Percentiles rank a stretch among this genome's conserved stretches.
Evolutionary conservation across 108 stramenopile genomes (phyloP).

Genomic region (Skeletonema costatum): DNA sequence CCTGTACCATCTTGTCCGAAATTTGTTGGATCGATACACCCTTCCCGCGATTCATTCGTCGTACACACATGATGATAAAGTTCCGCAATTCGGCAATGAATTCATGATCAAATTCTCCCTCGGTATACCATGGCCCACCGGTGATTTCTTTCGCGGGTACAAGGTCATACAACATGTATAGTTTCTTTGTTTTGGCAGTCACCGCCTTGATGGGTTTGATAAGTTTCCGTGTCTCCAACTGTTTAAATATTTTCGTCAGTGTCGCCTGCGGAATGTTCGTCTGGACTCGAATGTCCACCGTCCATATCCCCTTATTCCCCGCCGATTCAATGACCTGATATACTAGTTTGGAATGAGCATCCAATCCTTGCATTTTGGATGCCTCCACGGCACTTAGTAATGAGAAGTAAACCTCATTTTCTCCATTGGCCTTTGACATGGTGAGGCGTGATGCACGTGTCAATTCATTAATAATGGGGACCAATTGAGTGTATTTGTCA

Average conservation of each 20-base stretch:
- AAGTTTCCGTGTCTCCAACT: conserved; percentile 83
- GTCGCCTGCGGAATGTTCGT: conserved; percentile 92
- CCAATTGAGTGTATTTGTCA: conserved; percentile 54
- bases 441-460: conserved; percentile 61
- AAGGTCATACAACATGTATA: conserved; percentile 96
- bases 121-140: conserved; percentile 97
- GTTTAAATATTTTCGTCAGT: conserved; percentile 94
- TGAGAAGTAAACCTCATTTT: conserved; percentile 70
- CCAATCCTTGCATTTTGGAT: conserved; percentile 78
- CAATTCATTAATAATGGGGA: conserved; percentile 79
- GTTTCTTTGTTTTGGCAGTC: conserved; percentile 94
- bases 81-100: conserved; percentile 92
- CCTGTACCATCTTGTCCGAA: conserved; percentile 70
- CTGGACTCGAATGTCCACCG: conserved; percentile 89
- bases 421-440: conserved; percentile 65
- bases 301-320: conserved; percentile 97
- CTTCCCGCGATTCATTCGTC: conserved; percentile 61
- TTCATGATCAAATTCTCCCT: conserved; percentile 97
- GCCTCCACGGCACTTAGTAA: conserved; percentile 70
- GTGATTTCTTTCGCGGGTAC: conserved; percentile 95
- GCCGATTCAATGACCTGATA: conserved; percentile 93
- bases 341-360: conserved; percentile 80
- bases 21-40: conserved; percentile 76
- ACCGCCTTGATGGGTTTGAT: conserved; percentile 97
- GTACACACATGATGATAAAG: conserved; percentile 78